phyloP scores from a whole-genome alignment of 176 grass and related monocot genomes.

The Poa pratensis region DNA sequence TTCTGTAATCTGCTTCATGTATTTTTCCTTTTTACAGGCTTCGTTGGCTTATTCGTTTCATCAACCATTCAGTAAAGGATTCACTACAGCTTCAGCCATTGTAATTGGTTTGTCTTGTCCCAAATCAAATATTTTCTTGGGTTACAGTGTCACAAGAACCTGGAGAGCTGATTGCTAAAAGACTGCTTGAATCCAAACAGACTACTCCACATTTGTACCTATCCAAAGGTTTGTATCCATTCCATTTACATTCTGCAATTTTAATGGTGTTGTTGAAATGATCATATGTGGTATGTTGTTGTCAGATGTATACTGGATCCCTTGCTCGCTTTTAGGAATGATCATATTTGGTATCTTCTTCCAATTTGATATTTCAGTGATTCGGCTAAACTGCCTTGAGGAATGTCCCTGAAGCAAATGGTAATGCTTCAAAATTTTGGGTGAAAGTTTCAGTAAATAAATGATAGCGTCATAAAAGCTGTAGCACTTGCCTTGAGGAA shows the following conservation, averaged over 20 bases:
- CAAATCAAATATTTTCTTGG: no score
- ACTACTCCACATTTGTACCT: constrained; percentile 93
- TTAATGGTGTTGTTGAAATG: constrained; percentile 34
- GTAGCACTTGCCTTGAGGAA: constrained; percentile 91
- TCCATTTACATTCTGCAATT: constrained; percentile 33
- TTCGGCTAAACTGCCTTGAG: constrained; percentile 64
- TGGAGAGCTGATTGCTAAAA: no score
- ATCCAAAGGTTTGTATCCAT: constrained; percentile 68
- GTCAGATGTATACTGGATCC: constrained; percentile 95
- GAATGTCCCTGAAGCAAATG: constrained; percentile 91
- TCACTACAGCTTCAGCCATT: no score
- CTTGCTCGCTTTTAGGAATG: constrained; percentile 87
- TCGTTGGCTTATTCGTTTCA: no score
- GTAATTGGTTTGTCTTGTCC: no score
- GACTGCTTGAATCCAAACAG: constrained; percentile 94
- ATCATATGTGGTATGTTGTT: constrained; percentile 46
- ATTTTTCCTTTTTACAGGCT: no score
- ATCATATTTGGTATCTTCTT: constrained; percentile 41
- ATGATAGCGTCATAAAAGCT: constrained; percentile 97
- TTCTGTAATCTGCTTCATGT: no score
- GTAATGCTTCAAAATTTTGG: constrained; percentile 51
- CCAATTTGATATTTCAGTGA: constrained; percentile 21
- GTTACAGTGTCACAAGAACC: no score
- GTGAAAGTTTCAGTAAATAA: no score
- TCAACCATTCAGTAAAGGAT: no score